These are phyloP conservation scores for Geotrichum australiense DNA, from an alignment of 1,139 yeast genomes.

Conservation along the genomic window DNA sequence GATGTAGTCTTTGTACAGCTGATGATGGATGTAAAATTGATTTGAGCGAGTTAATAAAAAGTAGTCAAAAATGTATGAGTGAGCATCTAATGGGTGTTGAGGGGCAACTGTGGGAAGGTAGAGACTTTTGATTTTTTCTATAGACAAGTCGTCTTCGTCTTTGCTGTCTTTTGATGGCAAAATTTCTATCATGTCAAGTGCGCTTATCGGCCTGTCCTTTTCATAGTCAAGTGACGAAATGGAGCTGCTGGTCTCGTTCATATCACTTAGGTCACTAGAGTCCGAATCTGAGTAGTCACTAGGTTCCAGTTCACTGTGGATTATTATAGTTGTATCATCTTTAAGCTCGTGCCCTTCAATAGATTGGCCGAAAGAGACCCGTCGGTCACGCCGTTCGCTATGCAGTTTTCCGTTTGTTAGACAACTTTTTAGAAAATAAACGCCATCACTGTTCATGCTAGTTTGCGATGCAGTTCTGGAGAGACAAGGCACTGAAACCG, in stretches of 20 bases:
- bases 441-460: slow-evolving; percentile 1
- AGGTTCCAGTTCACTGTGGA: background rate
- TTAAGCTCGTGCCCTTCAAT: background rate
- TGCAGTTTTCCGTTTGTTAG: background rate
- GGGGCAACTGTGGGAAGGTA: slow-evolving; percentile 3
- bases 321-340: background rate
- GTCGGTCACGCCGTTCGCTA: background rate
- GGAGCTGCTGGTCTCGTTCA: background rate
- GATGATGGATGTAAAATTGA: slow-evolving; percentile 32
- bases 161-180: background rate
- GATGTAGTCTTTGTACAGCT: slow-evolving; percentile 36
- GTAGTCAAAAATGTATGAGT: slow-evolving; percentile 33
- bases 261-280: background rate
- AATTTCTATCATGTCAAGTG: background rate
- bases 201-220: background rate
- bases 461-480: background rate
- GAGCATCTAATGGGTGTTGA: slow-evolving; percentile 32
- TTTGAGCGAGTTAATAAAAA: slow-evolving; percentile 30
- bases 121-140: slow-evolving; percentile 5
- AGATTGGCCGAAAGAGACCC: background rate
- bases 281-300: slow-evolving; percentile 1
- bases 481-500: background rate
- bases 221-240: background rate
- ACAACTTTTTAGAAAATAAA: background rate
- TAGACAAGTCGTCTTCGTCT: slow-evolving; percentile 1